Evolutionary conservation across 495 filamentous ascomycete genomes (phyloP).

Genomic region (Neurospora sp.): DNA sequence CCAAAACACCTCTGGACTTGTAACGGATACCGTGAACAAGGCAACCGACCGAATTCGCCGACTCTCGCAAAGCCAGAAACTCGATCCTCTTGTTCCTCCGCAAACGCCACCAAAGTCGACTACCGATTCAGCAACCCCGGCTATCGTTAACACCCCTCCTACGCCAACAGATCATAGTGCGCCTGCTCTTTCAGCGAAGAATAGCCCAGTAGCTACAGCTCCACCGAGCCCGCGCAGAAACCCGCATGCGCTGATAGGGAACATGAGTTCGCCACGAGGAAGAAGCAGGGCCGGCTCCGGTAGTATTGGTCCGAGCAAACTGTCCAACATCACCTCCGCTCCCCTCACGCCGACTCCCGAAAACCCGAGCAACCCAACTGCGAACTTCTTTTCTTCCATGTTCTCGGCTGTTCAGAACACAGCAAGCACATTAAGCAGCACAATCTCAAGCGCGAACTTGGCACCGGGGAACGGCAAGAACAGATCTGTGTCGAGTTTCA

Average conservation of each 20-base stretch:
- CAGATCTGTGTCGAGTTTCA: slow-evolving; percentile 17
- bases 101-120: slow-evolving; percentile 28
- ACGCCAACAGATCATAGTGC: slow-evolving; percentile 36
- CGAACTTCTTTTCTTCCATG: slow-evolving; percentile 86
- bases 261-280: slow-evolving; percentile 56
- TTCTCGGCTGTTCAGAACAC: slow-evolving; percentile 92
- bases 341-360: slow-evolving; percentile 63
- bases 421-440: slow-evolving; percentile 74
- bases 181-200: not conserved
- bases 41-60: slow-evolving; percentile 10
- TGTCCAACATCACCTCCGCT: slow-evolving; percentile 68
- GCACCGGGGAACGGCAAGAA: slow-evolving; percentile 28
- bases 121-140: slow-evolving; percentile 28
- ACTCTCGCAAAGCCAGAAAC: slow-evolving; percentile 24
- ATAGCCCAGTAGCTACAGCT: slow-evolving; percentile 3
- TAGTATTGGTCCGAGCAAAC: slow-evolving; percentile 70
- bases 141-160: slow-evolving; percentile 48
- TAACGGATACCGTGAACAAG: slow-evolving; percentile 1
- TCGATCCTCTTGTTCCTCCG: slow-evolving; percentile 29
- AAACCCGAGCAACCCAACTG: slow-evolving; percentile 27
- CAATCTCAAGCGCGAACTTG: slow-evolving; percentile 53
- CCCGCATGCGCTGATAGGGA: slow-evolving; percentile 38
- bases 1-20: not conserved
- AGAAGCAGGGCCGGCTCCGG: slow-evolving; percentile 49
- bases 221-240: slow-evolving; percentile 23